These are phyloP conservation scores for Paracorniculantispora psalliotae DNA, from an alignment of 2,329 filamentous ascomycete species.

Conservation along the genomic window DNA sequence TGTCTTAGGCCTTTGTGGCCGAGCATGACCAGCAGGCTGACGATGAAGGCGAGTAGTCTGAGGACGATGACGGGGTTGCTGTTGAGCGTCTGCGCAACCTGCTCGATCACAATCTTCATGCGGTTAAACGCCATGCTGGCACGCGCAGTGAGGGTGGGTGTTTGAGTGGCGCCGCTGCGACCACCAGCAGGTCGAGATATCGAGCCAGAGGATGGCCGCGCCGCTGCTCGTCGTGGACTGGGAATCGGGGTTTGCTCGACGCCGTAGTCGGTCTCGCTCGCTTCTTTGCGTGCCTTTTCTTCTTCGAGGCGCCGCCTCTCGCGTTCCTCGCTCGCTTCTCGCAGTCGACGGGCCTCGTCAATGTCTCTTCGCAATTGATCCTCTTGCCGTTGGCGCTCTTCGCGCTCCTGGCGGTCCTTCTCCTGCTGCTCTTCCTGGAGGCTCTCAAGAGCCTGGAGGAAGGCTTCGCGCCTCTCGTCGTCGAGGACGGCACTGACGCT, in stretches of 20 bases:
- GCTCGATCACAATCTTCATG: conserved; percentile 46
- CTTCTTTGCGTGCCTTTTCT: conserved; percentile 44
- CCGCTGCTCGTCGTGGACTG: not conserved
- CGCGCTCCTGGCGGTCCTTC: conserved; percentile 60
- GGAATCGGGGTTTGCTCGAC: conserved; percentile 49
- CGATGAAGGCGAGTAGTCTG: conserved; percentile 69
- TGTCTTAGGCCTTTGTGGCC: conserved; percentile 71
- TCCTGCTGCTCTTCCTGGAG: conserved; percentile 79
- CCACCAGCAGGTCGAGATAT: conserved; percentile 24
- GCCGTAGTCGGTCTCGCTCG: conserved; percentile 64
- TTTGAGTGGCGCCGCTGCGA: conserved; percentile 21
- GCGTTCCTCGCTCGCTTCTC: conserved; percentile 55
- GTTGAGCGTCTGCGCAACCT: conserved; percentile 45
- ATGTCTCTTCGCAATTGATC: conserved; percentile 52
- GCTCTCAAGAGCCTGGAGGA: conserved; percentile 77
- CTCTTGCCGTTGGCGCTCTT: conserved; percentile 51
- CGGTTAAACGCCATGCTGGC: conserved; percentile 51
- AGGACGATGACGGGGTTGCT: conserved; percentile 54
- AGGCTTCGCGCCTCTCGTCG: conserved; percentile 84
- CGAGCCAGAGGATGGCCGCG: conserved; percentile 4
- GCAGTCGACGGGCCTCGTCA: conserved; percentile 50
- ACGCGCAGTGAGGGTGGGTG: conserved; percentile 38
- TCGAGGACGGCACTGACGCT: conserved; percentile 80
- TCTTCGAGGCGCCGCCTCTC: conserved; percentile 50
- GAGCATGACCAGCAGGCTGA: conserved; percentile 72